phyloP scores from a whole-genome alignment of 2,329 filamentous ascomycete species.

The Dothideomycetes sp. region DNA sequence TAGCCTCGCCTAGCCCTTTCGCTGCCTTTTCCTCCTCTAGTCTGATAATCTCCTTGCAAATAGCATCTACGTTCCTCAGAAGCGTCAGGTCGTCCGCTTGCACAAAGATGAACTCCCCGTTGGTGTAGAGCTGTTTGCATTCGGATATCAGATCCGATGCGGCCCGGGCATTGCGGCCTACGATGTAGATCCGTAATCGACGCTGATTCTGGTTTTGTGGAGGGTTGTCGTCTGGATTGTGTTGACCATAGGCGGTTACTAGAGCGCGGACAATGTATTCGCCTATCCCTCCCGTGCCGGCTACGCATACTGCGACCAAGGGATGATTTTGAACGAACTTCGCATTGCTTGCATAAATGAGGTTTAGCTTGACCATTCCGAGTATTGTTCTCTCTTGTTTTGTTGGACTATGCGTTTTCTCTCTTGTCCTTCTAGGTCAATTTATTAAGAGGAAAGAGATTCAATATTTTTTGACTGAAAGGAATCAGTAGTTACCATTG shows the following conservation, averaged over 20 bases:
- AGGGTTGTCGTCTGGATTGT: conserved; percentile 8
- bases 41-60: conserved; percentile 19
- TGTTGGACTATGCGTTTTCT: too few species aligned
- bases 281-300: conserved; percentile 15
- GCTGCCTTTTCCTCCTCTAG: conserved; percentile 2
- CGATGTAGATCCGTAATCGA: conserved; percentile 13
- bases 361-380: conserved; percentile 1
- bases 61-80: conserved; percentile 22
- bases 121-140: conserved; percentile 13
- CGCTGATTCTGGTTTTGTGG: too few species aligned
- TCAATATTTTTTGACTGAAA: too few species aligned
- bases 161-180: conserved; percentile 11
- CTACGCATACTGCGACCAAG: conserved; percentile 13
- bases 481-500: too few species aligned
- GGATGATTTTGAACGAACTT: conserved; percentile 5
- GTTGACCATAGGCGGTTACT: conserved; percentile 8
- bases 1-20: conserved; percentile 12
- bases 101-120: conserved; percentile 17
- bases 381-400: too few species aligned
- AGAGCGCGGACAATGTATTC: conserved; percentile 10
- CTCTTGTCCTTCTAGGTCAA: too few species aligned
- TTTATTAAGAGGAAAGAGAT: too few species aligned
- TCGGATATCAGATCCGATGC: conserved; percentile 10
- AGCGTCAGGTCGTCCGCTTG: conserved; percentile 24
- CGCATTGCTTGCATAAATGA: conserved; percentile 2